These are phyloP conservation scores for Halophytophthora batemanensis DNA, from an alignment of 352 stramenopile species.

Conservation along the genomic window DNA sequence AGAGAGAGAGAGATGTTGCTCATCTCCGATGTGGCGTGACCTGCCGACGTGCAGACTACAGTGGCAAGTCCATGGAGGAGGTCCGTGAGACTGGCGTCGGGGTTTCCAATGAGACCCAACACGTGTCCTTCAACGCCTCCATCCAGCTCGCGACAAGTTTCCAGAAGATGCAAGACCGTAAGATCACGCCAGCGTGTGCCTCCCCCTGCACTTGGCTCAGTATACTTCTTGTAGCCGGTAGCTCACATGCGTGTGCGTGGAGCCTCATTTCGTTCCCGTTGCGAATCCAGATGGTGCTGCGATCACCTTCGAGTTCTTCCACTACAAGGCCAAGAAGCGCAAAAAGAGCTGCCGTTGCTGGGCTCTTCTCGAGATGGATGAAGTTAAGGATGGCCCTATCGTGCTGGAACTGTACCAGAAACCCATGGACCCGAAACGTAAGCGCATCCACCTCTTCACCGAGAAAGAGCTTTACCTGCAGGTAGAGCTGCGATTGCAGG, in stretches of 20 bases:
- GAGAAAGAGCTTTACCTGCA: constrained; percentile 72
- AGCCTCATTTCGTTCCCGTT: neutral
- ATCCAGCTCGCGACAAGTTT: constrained; percentile 51
- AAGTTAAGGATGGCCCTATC: constrained; percentile 33
- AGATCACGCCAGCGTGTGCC: too few species aligned
- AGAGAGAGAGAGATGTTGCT: neutral
- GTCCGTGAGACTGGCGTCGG: constrained; percentile 47
- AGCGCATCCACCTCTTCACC: constrained; percentile 70
- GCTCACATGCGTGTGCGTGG: neutral
- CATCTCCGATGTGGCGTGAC: neutral
- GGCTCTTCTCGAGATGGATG: constrained; percentile 69
- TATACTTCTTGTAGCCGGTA: neutral
- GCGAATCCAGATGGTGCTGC: constrained; percentile 38
- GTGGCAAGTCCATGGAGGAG: constrained; percentile 51
- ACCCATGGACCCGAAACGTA: constrained; percentile 59
- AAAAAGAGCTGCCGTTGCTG: constrained; percentile 79
- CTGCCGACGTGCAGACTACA: constrained; percentile 26
- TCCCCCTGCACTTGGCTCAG: neutral
- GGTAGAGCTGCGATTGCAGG: constrained; percentile 32
- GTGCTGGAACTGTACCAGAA: constrained; percentile 71
- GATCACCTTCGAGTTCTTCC: constrained; percentile 69
- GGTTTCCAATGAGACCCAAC: constrained; percentile 29
- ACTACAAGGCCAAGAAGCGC: constrained; percentile 77
- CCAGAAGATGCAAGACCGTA: constrained; percentile 52
- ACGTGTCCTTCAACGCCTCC: constrained; percentile 45